phyloP scores from a whole-genome alignment of 2,329 filamentous ascomycete species.

The Chrysoporthe cubensis region DNA sequence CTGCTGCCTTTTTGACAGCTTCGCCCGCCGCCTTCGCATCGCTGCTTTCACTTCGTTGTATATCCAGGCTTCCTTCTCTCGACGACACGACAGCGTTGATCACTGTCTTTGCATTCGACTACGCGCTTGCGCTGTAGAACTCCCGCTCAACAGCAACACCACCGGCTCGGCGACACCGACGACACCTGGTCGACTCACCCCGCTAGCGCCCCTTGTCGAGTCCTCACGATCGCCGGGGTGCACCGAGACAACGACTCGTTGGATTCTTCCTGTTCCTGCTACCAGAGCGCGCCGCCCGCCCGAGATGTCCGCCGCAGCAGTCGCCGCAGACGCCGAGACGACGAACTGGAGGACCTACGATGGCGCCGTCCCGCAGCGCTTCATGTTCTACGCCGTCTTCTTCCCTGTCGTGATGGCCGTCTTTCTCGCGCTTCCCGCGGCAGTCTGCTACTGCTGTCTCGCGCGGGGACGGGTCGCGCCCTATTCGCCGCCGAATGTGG shows the following conservation, averaged over 20 bases:
- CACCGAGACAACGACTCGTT: neutral
- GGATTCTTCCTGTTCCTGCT: neutral
- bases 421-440: constrained; percentile 24
- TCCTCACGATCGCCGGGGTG: neutral
- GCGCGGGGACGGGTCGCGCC: constrained; percentile 19
- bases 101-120: constrained; percentile 16
- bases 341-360: constrained; percentile 26
- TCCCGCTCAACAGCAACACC: neutral
- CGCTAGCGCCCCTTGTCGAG: neutral
- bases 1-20: neutral
- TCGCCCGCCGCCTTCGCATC: neutral
- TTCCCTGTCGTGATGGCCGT: constrained; percentile 20
- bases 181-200: neutral
- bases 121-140: neutral
- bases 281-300: too few relatives aligned
- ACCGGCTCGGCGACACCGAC: neutral
- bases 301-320: constrained; percentile 23
- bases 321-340: constrained; percentile 22
- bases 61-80: neutral
- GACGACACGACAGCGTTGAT: constrained; percentile 23
- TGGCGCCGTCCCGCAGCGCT: constrained; percentile 15
- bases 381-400: constrained; percentile 19
- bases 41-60: neutral
- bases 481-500: constrained; percentile 21
- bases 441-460: constrained; percentile 20